Base-by-base conservation (phyloP, 768 basidiomycete genomes). In the Mrakia blollopis region DNA sequence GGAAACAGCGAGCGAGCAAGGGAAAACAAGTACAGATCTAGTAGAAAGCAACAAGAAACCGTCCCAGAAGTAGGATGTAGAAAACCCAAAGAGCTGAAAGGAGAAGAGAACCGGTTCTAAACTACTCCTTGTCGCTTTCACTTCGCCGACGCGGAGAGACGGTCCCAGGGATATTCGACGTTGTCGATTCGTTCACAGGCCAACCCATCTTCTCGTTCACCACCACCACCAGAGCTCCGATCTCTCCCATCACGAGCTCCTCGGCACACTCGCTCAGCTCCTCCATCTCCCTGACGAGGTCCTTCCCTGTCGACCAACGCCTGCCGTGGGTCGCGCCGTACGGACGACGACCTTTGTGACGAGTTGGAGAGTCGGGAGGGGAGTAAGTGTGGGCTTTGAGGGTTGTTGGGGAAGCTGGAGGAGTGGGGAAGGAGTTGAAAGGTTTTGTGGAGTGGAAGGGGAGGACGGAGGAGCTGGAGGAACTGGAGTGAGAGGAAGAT, bases 371-470 rank as follows among this genome's bases (percentile, higher is more conserved):
- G 65, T 37, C 37, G 65, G 35, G 82, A n/a, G 78, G 65, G 28
- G 81, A 80, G 72, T 83, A 82, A n/a, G 72, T 54, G 30, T 79
- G 75, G 4, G 82, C 80, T 16, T 80, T 78, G 9, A 83, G 68
- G n/a, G 28, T 41, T 7, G 71, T 72, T 9, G 68, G 68, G 6
- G 68, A 50, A n/a, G 68, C 37, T 10, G 78, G 57, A 11, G 67
- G 44, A n/a, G 67, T 69, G 35, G 79, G 73, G 67, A 77, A 80
- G 50, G 65, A 21, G 65, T 68, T 68, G 65, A n/a, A 80, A 72
- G 57, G 75, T 77, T 62, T 75, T 79, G 61, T 79, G 65, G 60
- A 65, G 72, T 68, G 74, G 80, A 41, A 75, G 67, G 54, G 80
- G 61, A 57, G 79, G 57, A 23, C 76, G 62, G 57, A 80, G 71